phyloP scores from a whole-genome alignment of 805 yeast species.

The Maudiozyma serrabonitensis region DNA sequence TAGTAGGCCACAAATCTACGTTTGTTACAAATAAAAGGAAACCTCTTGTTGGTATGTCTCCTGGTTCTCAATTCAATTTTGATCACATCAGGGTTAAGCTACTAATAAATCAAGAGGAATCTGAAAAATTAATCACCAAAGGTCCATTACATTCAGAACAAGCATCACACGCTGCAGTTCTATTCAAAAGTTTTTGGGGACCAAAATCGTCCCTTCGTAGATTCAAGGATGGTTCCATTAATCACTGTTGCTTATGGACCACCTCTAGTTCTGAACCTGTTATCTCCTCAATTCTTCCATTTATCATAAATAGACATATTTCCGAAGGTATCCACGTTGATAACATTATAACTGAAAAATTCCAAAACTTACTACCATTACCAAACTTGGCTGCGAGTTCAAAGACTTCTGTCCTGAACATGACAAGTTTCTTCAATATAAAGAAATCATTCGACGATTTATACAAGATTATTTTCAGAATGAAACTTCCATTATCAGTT shows the following conservation, averaged over 20 bases:
- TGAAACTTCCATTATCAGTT: conserved; percentile 61
- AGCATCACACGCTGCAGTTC: conserved; percentile 40
- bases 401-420: conserved; percentile 40
- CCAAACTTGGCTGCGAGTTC: conserved; percentile 52
- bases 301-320: conserved; percentile 56
- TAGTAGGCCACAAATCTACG: conserved; percentile 21
- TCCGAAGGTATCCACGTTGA: conserved; percentile 29
- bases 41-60: conserved; percentile 28
- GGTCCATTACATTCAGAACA: conserved; percentile 69
- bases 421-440: conserved; percentile 34
- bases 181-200: conserved; percentile 87
- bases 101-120: conserved; percentile 55
- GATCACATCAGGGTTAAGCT: conserved; percentile 49
- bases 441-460: conserved; percentile 50
- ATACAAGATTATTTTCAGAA: conserved; percentile 39
- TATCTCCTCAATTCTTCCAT: conserved; percentile 53
- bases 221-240: conserved; percentile 85
- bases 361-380: conserved; percentile 45
- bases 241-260: conserved; percentile 84
- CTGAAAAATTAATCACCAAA: conserved; percentile 74
- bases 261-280: conserved; percentile 50
- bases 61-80: conserved; percentile 15
- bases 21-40: conserved; percentile 43
- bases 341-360: conserved; percentile 31
- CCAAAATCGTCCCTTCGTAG: conserved; percentile 72